Evolutionary conservation across 2,329 filamentous ascomycete species (phyloP), one percentile per base, ranked within the genome.

Genomic region (Phyllosticta capitalensis): DNA sequence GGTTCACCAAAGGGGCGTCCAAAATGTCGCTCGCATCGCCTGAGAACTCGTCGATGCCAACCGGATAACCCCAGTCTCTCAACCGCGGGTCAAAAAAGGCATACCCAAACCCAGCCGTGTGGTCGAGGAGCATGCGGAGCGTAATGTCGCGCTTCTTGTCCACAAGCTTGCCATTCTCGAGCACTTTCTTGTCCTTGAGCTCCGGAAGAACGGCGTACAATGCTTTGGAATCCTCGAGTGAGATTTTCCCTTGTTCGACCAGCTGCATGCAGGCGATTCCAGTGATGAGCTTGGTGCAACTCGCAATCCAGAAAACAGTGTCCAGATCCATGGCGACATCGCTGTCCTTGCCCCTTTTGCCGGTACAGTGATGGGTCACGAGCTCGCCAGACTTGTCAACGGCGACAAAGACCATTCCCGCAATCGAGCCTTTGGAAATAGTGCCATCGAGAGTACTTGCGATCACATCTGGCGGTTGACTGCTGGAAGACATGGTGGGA

Each of bases 271-370:
- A 61, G 1, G 69, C 68, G 48, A 73, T 65, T 7, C 64, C 64
- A 1, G 71, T 69, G 45, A 72, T 65, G n/a, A 73, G 64, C 57
- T 74, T 74, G 0, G 77, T 80, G 66, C 78, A 81, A 1, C 77
- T 79, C 1, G 79, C 79, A 20, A 83, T 78, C 78, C 79, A 82
- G 65, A 85, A 88, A 0, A 83, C 72, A 9, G 75, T 83, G 49
- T 60, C 58, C 0, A 83, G 70, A 0, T 78, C 78, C 80, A 88
- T 83, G 3, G 78, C 73, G 52, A 83, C 77, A 0, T 72, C 64
- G 1, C 67, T 68, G 7, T 73, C 67, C 4, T 76, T 59, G 14
- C 74, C 71, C 24, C 67, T 66, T 30, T 72, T 76, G 10, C 77
- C 77, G 3, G 76, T 74, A 2, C 76, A 72, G 61, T 72, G 69